Base-by-base conservation (phyloP, 768 basidiomycete species). In the Rossbeevera mucosa region DNA sequence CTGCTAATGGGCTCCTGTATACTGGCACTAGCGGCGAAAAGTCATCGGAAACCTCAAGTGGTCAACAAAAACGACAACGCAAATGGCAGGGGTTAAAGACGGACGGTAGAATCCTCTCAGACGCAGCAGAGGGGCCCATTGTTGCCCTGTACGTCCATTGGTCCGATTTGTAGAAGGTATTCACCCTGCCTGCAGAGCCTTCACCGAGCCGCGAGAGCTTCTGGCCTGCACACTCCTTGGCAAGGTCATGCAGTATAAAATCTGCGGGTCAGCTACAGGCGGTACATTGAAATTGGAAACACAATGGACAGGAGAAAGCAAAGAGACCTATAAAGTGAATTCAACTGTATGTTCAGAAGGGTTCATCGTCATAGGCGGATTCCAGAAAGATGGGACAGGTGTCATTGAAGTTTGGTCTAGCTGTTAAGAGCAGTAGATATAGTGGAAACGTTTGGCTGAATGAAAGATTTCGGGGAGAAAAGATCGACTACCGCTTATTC, bases 1-100 rank as follows among this genome's bases (percentile, higher is more conserved):
- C 83, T 1, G 90, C 88, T 8, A 87, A 91, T 62, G 90, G 90
- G 4, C 79, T 80, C 33, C 61, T 91, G 5, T 82, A 81, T 74
- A 58, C 90, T 22, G 86, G 88, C 12, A 76, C 77, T 9, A 81
- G 88, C 3, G 88, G 85, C 6, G 83, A 85, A 62, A 86, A 80
- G 61, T 48, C 51, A 29, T 56, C 52, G 7, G 55, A 55, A 18
- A 47, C 51, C 33, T 40, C 57, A 13, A 26, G 49, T 21, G 62
- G 62, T 36, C 70, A 75, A 62, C 84, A 81, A 69, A 81, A 78
- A 60, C 72, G 77, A 53, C 73, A 73, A 30, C 79, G 81, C 52
- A 86, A 80, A 60, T 92, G 91, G 89, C 80, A 82, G 54, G 90
- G 91, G 2, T 69, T 91, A 21, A 73, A 75, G 44, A 66, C 64